These are phyloP conservation scores for Paradendryphiella salina DNA, from an alignment of 2,329 filamentous ascomycete genomes.

Conservation along the genomic window DNA sequence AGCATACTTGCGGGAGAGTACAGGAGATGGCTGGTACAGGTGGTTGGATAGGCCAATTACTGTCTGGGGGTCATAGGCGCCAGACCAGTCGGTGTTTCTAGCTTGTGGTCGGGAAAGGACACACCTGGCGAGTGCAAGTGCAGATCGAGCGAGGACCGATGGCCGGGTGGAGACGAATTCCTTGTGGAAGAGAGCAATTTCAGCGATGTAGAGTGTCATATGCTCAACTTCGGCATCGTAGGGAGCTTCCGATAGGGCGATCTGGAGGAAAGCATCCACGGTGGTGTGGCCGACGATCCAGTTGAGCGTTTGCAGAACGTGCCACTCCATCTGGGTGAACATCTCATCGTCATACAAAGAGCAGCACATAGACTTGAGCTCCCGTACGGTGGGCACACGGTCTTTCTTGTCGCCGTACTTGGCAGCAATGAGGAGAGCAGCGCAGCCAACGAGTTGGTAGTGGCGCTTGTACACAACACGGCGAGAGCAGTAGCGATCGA, in stretches of 20 bases:
- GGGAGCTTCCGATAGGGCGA: slow-evolving; percentile 74
- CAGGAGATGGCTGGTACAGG: slow-evolving; percentile 67
- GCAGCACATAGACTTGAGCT: slow-evolving; percentile 99
- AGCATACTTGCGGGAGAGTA: slow-evolving; percentile 69
- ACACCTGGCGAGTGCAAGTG: slow-evolving; percentile 81
- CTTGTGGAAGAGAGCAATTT: slow-evolving; percentile 93
- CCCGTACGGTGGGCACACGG: slow-evolving; percentile 93
- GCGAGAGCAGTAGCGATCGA: slow-evolving; percentile 97
- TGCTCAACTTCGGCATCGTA: slow-evolving; percentile 89
- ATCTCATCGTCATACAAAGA: slow-evolving; percentile 97
- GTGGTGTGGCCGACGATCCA: slow-evolving; percentile 97
- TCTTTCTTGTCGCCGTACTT: slow-evolving; percentile 99
- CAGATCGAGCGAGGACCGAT: slow-evolving; percentile 85
- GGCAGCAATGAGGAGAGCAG: slow-evolving; percentile 90
- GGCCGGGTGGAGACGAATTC: slow-evolving; percentile 94
- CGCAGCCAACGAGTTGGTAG: slow-evolving; percentile 96
- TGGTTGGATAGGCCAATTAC: slow-evolving; percentile 66
- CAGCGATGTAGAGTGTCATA: slow-evolving; percentile 91
- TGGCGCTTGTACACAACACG: slow-evolving; percentile 98
- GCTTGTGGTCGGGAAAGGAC: slow-evolving; percentile 80
- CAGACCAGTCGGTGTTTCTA: slow-evolving; percentile 74
- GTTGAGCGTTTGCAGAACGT: slow-evolving; percentile 94
- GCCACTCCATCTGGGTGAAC: slow-evolving; percentile 99
- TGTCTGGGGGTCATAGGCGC: slow-evolving; percentile 69
- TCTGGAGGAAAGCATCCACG: slow-evolving; percentile 88